These are phyloP conservation scores for Geosiphon pyriformis DNA, from an alignment of 192 early-diverging fungal species.

Conservation along the genomic window DNA sequence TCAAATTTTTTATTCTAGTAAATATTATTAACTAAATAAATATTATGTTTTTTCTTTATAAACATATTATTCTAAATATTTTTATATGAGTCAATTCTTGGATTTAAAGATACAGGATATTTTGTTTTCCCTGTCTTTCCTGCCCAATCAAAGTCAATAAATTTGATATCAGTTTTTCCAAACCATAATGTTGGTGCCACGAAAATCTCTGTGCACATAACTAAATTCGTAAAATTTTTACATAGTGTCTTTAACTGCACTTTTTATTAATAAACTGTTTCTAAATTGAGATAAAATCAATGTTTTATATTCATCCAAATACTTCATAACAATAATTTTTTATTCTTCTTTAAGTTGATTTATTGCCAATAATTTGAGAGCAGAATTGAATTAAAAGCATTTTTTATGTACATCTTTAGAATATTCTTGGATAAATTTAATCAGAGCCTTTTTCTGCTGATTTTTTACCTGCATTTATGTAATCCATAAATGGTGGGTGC, in stretches of 20 bases:
- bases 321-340: not conserved
- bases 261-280: slow-evolving; percentile 8
- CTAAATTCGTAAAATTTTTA: not conserved
- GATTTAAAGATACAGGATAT: slow-evolving; percentile 7
- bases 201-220: slow-evolving; percentile 5
- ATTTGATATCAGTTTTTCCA: slow-evolving; percentile 3
- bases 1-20: no score
- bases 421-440: not conserved
- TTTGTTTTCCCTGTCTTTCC: not conserved
- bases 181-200: not conserved
- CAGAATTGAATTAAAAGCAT: not conserved
- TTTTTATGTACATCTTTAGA: slow-evolving; percentile 1
- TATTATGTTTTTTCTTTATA: not conserved
- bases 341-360: not conserved
- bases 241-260: not conserved
- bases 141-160: no score
- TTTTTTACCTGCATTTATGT: not conserved
- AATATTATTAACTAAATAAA: no score
- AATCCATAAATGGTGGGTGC: not conserved
- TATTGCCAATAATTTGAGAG: slow-evolving; percentile 8
- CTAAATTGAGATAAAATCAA: not conserved
- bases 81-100: not conserved
- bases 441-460: not conserved
- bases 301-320: slow-evolving; percentile 7
- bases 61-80: not conserved